Evolutionary conservation across 768 basidiomycete species (phyloP).

Genomic region (Lactarius deliciosus): DNA sequence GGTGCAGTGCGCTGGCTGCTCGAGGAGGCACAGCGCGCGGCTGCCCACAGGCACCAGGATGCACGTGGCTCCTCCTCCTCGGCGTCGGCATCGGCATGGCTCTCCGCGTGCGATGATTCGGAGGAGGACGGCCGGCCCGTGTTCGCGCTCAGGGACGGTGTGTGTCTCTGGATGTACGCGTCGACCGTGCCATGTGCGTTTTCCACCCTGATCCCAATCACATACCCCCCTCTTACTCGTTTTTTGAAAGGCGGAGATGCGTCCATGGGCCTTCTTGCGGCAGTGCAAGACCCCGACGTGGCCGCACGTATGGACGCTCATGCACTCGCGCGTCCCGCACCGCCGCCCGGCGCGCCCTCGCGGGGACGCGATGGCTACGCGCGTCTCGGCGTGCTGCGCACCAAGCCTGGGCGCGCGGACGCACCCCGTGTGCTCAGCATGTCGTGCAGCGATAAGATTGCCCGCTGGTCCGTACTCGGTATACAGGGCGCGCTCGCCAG

Average conservation of each 20-base stretch:
- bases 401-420: conserved; percentile 93
- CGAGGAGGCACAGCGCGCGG: conserved; percentile 56
- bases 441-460: conserved; percentile 96
- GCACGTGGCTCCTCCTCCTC: conserved; percentile 38
- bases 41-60: conserved; percentile 15
- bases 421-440: conserved; percentile 79
- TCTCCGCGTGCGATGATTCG: conserved; percentile 35
- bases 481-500: conserved; percentile 81
- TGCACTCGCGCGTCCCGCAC: conserved; percentile 37
- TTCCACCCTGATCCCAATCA: neutral
- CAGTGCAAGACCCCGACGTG: conserved; percentile 70
- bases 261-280: conserved; percentile 75
- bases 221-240: too few relatives aligned
- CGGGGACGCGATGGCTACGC: conserved; percentile 82
- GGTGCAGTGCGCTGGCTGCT: conserved; percentile 78
- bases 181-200: conserved; percentile 63
- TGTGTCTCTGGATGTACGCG: conserved; percentile 68
- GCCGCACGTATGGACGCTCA: conserved; percentile 65
- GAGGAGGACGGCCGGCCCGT: conserved; percentile 36
- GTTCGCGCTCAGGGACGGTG: conserved; percentile 48
- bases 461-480: conserved; percentile 80
- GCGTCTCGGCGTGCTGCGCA: conserved; percentile 74
- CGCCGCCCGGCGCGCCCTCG: conserved; percentile 45
- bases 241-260: conserved; percentile 75
- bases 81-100: conserved; percentile 40